Base-by-base conservation (phyloP, 1,284 basidiomycete genomes). In the Nidula niveotomentosa region DNA sequence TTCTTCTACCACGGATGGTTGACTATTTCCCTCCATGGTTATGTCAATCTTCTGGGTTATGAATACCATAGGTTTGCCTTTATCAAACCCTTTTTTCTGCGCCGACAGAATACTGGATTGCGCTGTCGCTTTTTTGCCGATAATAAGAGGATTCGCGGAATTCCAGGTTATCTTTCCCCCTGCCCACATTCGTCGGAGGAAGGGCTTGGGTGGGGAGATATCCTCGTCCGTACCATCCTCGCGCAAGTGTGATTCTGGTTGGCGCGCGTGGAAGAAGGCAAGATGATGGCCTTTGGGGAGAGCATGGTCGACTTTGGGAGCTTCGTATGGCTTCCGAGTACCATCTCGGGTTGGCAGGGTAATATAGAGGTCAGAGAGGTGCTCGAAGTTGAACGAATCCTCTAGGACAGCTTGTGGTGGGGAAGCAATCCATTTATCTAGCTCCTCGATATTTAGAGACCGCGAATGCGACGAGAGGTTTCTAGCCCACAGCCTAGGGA, bases 151-250 rank as follows among this genome's bases (percentile, higher is more conserved):
- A 34, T 73, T 73, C 51, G 65, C 61, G 18, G 67, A 62, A 59
- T 83, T 77, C 87, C 89, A 93, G 39, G 71, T 72, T 65, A 93
- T 86, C 56, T 73, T 78, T 0, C 92, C 91, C 17, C 88, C 83
- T 0, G 89, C 91, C 91, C 92, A 94, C 91, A 94, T 94, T 15
- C 92, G 77, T 45, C 88, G 78, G 15, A 81, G 80, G 70, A 90
- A 93, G 0, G 90, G 91, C 45, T 78, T 69, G 0, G 92, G 91
- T 2, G 92, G 86, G 61, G 84, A 83, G 55, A 88, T 85, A 54
- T 86, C 81, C 1, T 75, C 75, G 62, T 91, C 87, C 13, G 91
- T 92, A 9, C 90, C 90, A 65, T 93, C 91, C 23, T 72, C 60
- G 6, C 85, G 81, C 35, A 94, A 75, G 9, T 74, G 67, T 7